Evolutionary conservation across 2,329 filamentous ascomycete species (phyloP).

Genomic region (Alternaria angustiovoidea): DNA sequence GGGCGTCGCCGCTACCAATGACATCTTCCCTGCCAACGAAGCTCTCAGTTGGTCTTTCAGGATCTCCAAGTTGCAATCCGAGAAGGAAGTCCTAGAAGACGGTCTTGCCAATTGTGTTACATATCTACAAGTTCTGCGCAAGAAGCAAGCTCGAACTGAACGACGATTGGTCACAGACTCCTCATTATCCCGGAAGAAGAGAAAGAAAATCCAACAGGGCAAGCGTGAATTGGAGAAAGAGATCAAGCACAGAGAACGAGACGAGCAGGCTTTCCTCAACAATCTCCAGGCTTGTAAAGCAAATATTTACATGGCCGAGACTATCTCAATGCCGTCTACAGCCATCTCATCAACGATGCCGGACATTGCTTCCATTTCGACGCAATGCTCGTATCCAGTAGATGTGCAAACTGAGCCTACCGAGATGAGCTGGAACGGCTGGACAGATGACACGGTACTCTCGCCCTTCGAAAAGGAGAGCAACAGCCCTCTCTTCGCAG

Average conservation of each 20-base stretch:
- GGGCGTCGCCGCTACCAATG: background rate
- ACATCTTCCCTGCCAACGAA: background rate
- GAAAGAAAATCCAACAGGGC: conserved; percentile 41
- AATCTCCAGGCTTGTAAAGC: conserved; percentile 43
- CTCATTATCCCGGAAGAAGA: conserved; percentile 32
- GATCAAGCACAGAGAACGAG: conserved; percentile 43
- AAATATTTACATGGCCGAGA: conserved; percentile 41
- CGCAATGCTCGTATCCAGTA: conserved; percentile 20
- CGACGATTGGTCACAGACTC: conserved; percentile 25
- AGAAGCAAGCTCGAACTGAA: conserved; percentile 40
- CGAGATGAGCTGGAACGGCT: conserved; percentile 42
- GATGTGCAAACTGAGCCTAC: conserved; percentile 26
- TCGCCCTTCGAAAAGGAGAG: conserved; percentile 36
- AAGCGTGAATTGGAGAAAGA: conserved; percentile 40
- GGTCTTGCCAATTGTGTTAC: conserved; percentile 43
- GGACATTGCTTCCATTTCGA: conserved; percentile 24
- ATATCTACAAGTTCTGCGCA: conserved; percentile 43
- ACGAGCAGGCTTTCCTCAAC: conserved; percentile 41
- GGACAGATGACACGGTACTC: conserved; percentile 32
- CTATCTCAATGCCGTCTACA: conserved; percentile 20
- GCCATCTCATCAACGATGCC: conserved; percentile 16
- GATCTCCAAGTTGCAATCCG: conserved; percentile 27
- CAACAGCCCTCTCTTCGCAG: conserved; percentile 15
- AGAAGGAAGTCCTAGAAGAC: conserved; percentile 37
- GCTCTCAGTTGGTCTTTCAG: background rate